A percentile compares a stretch with the other conserved stretches of the same genome.
phyloP scores from a whole-genome alignment of 768 basidiomycete species.

The Tulasnella sp. region DNA sequence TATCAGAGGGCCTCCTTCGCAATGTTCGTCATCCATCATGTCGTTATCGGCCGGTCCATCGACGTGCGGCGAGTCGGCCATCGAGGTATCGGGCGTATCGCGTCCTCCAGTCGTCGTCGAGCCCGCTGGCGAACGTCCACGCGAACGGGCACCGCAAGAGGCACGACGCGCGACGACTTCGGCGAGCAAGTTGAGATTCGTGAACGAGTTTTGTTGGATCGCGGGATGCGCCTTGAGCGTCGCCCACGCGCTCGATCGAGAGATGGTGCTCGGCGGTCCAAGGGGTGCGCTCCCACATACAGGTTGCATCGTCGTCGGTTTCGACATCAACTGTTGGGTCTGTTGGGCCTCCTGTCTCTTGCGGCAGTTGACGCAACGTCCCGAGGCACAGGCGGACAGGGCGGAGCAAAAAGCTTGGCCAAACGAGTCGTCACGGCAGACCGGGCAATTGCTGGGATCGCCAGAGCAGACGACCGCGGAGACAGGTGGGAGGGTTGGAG shows the following conservation, averaged over 20 bases:
- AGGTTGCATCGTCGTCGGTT: conserved; percentile 11
- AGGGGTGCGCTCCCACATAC: conserved; percentile 7
- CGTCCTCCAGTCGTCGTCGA: not conserved
- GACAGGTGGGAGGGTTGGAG: conserved; percentile 1
- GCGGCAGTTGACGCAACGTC: conserved; percentile 7
- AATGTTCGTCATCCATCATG: too few relatives aligned
- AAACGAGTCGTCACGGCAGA: conserved; percentile 75
- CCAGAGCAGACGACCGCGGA: conserved; percentile 48
- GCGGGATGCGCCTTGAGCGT: conserved; percentile 82
- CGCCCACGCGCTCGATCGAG: conserved; percentile 74
- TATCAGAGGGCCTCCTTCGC: too few relatives aligned
- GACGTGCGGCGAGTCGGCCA: conserved; percentile 42
- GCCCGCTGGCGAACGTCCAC: conserved; percentile 35
- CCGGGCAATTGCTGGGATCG: conserved; percentile 73
- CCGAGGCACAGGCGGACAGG: conserved; percentile 48
- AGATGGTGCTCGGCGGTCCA: conserved; percentile 30
- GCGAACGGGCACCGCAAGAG: conserved; percentile 72
- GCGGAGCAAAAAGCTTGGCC: conserved; percentile 80
- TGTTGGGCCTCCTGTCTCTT: not conserved
- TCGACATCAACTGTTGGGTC: conserved; percentile 15
- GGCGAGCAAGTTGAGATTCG: conserved; percentile 70
- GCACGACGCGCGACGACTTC: conserved; percentile 80
- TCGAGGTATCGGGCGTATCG: conserved; percentile 42
- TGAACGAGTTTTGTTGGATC: conserved; percentile 43
- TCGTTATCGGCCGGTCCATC: too few relatives aligned